phyloP scores from a whole-genome alignment of 352 stramenopile species.

The Globisporangium lucens region DNA sequence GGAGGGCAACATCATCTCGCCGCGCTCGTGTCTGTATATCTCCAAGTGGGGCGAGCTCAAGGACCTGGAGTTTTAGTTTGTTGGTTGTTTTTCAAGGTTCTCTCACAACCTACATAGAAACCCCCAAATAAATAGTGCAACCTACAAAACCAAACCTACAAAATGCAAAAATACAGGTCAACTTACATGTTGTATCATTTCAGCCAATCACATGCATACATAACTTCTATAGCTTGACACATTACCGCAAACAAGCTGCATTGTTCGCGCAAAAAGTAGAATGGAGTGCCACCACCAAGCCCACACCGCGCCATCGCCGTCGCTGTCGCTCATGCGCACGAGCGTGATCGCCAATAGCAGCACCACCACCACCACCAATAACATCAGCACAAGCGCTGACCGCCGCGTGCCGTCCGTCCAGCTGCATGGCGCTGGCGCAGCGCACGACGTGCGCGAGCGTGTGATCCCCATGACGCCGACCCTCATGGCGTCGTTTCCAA shows the following conservation, averaged over 20 bases:
- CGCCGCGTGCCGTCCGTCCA: not conserved
- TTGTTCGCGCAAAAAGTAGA: not conserved
- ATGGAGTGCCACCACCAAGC: slow-evolving; percentile 5
- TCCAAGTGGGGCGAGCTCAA: slow-evolving; percentile 90
- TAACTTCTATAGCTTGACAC: not conserved
- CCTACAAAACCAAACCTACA: not conserved
- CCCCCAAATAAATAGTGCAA: not conserved
- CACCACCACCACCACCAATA: not conserved
- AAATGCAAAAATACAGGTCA: not conserved
- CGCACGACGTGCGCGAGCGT: not conserved
- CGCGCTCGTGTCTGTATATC: slow-evolving; percentile 89
- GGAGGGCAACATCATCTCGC: slow-evolving; percentile 90
- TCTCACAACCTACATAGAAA: slow-evolving; percentile 3
- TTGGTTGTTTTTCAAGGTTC: not conserved
- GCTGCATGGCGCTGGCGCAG: not conserved
- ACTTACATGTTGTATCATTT: not conserved
- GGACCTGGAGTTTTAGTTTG: slow-evolving; percentile 73
- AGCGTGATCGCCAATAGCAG: not conserved
- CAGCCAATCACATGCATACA: slow-evolving; percentile 1
- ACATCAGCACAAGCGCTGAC: not conserved
- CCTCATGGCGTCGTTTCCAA: slow-evolving; percentile 11
- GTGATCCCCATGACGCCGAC: slow-evolving; percentile 10
- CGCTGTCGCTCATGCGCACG: slow-evolving; percentile 8
- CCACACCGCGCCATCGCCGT: not conserved
- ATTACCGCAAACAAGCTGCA: not conserved